These are phyloP conservation scores for Teunomyces lycoperdinae DNA, from an alignment of 805 yeast species.

Conservation along the genomic window DNA sequence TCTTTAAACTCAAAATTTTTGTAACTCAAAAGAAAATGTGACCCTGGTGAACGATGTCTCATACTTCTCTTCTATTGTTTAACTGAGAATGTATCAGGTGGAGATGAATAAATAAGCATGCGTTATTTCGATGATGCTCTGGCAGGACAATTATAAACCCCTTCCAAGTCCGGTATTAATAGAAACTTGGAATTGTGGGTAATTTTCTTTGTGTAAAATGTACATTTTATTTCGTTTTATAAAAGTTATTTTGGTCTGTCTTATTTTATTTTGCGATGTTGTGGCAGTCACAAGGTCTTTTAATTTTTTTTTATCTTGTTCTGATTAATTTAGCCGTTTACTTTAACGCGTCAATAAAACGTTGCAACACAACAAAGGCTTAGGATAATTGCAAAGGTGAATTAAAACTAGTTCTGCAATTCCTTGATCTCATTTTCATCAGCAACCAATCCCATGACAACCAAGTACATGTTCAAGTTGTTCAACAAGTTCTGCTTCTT, in stretches of 20 bases:
- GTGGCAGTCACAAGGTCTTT: too few relatives aligned
- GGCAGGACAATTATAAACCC: too few relatives aligned
- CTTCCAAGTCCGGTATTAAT: too few relatives aligned
- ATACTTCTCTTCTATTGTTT: neutral
- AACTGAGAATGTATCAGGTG: neutral
- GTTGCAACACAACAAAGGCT: neutral
- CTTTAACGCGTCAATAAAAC: neutral
- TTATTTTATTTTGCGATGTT: too few relatives aligned
- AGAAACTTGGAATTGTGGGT: too few relatives aligned
- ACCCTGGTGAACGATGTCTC: neutral
- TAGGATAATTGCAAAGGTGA: neutral
- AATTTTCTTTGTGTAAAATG: too few relatives aligned
- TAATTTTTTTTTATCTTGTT: too few relatives aligned
- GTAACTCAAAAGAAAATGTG: neutral
- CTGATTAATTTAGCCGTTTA: neutral
- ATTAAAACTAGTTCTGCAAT: conserved; percentile 32
- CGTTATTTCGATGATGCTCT: too few relatives aligned
- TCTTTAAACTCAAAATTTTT: too few relatives aligned
- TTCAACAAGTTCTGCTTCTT: conserved; percentile 60
- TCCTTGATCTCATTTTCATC: conserved; percentile 86
- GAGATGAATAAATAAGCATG: too few relatives aligned
- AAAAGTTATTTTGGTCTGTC: too few relatives aligned
- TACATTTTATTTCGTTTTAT: too few relatives aligned
- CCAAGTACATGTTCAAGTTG: conserved; percentile 86
- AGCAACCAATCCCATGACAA: conserved; percentile 94